Evolutionary conservation across 225 moss, liverwort and hornwort genomes (phyloP).

Genomic region (Pleurozium schreberi): DNA sequence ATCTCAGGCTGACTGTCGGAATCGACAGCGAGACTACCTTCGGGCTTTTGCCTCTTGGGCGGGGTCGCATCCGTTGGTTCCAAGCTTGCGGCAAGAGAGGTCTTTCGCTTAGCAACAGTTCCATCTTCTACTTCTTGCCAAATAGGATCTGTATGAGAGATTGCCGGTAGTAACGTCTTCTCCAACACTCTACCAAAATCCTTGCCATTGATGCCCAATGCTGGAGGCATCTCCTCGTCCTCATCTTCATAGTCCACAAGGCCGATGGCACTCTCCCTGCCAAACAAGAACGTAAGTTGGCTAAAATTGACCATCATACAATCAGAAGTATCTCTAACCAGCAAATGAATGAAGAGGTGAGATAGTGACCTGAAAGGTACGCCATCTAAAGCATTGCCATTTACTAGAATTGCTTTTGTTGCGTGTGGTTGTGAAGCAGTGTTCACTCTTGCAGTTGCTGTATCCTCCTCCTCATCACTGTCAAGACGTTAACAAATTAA

Average conservation of each 20-base stretch:
- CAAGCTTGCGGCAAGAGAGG: conserved; percentile 17
- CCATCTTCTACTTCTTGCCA: conserved; percentile 79
- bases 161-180: conserved; percentile 28
- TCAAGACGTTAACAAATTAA: background rate
- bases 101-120: conserved; percentile 55
- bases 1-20: conserved; percentile 15
- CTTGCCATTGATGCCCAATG: conserved; percentile 38
- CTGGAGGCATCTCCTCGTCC: conserved; percentile 67
- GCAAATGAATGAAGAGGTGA: background rate
- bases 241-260: conserved; percentile 96
- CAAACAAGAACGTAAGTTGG: conserved; percentile 1
- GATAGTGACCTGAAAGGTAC: conserved; percentile 55
- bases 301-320: background rate
- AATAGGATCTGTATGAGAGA: conserved; percentile 57
- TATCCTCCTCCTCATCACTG: conserved; percentile 97
- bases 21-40: conserved; percentile 13
- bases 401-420: conserved; percentile 35
- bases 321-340: background rate
- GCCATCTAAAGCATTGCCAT: conserved; percentile 53
- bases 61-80: conserved; percentile 27
- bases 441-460: conserved; percentile 59
- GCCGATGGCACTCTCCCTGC: conserved; percentile 40
- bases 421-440: conserved; percentile 37
- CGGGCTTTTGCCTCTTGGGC: conserved; percentile 63
- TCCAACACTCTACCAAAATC: conserved; percentile 30